These are phyloP conservation scores for Verticillium albo-atrum DNA, from an alignment of 2,329 filamentous ascomycete species.

Conservation along the genomic window DNA sequence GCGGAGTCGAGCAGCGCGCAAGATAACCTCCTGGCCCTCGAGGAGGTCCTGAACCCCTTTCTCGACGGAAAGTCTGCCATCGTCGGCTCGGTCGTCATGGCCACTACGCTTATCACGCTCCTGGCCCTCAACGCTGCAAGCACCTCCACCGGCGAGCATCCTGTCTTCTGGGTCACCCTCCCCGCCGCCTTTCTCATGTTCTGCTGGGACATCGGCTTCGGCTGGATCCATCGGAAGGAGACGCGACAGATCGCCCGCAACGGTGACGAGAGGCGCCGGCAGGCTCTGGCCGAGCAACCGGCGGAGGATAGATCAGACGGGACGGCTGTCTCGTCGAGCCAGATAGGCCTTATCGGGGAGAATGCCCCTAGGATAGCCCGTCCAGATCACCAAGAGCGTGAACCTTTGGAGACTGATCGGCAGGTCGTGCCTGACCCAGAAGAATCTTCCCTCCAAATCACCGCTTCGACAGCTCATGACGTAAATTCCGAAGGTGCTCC, in stretches of 20 bases:
- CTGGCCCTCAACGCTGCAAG: constrained; percentile 61
- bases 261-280: constrained; percentile 32
- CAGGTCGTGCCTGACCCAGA: too few relatives aligned
- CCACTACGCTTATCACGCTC: constrained; percentile 59
- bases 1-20: constrained; percentile 26
- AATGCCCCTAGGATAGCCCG: too few relatives aligned
- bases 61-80: constrained; percentile 60
- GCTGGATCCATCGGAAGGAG: constrained; percentile 58
- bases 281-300: constrained; percentile 5
- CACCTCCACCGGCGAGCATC: constrained; percentile 41
- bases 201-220: constrained; percentile 59
- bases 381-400: too few relatives aligned
- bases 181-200: constrained; percentile 66
- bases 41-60: constrained; percentile 72
- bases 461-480: too few relatives aligned
- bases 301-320: neutral
- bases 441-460: too few relatives aligned
- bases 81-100: constrained; percentile 63
- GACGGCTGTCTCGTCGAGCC: neutral
- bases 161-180: constrained; percentile 64
- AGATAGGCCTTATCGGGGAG: too few relatives aligned
- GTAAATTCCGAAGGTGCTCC: too few relatives aligned
- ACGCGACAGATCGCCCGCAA: constrained; percentile 59
- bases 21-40: constrained; percentile 47
- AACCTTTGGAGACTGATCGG: too few relatives aligned